Conservation (phyloP, 805 yeast genomes). For the Lipomyces spencermartinsiae region DNA sequence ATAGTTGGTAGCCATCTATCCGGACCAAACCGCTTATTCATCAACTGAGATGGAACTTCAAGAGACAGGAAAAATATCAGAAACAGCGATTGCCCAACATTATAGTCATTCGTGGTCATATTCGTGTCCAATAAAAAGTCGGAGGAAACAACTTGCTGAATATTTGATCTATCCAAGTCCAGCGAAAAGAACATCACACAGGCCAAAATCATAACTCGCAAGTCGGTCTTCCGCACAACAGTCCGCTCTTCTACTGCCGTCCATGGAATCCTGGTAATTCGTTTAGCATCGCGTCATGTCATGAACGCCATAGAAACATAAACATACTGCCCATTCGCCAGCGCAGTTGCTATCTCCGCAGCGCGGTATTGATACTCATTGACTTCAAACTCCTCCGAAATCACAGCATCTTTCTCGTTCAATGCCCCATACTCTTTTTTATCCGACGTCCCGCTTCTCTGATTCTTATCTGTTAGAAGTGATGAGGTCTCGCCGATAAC, state of each 20-base stretch:
- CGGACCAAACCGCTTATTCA: constrained; percentile 66
- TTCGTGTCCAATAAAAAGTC: constrained; percentile 57
- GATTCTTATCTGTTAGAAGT: constrained; percentile 11
- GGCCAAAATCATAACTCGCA: constrained; percentile 60
- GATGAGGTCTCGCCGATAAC: constrained; percentile 18
- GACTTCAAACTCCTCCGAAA: constrained; percentile 7
- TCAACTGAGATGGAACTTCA: constrained; percentile 52
- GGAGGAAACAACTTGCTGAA: constrained; percentile 61
- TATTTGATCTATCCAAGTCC: constrained; percentile 62
- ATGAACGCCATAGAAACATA: too few species aligned
- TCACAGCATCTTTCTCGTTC: constrained; percentile 1
- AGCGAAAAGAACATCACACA: constrained; percentile 63
- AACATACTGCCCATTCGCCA: constrained; percentile 31
- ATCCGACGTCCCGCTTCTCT: constrained; percentile 5
- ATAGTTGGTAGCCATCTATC: constrained; percentile 61
- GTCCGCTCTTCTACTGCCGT: constrained; percentile 56
- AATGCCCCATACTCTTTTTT: background rate
- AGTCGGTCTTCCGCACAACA: constrained; percentile 59
- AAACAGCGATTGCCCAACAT: constrained; percentile 62
- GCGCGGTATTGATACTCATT: constrained; percentile 31
- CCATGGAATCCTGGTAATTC: constrained; percentile 50
- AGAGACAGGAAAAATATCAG: constrained; percentile 52
- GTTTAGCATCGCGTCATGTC: background rate
- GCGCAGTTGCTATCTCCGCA: constrained; percentile 24
- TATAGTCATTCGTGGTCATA: constrained; percentile 61